phyloP scores from a whole-genome alignment of 2,329 filamentous ascomycete genomes.

The Aspergillus viridinutans region DNA sequence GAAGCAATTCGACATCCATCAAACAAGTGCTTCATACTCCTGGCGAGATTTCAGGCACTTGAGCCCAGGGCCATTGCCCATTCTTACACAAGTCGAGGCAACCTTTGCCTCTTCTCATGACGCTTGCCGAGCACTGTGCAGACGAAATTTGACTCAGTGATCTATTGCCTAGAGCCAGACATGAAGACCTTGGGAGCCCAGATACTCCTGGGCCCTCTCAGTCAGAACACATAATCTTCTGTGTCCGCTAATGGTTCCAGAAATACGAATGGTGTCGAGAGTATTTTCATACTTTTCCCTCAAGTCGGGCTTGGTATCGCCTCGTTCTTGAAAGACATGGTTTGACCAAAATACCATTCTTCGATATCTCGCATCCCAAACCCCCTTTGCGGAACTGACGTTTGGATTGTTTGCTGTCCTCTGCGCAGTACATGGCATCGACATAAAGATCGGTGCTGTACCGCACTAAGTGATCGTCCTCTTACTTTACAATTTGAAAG shows the following conservation, averaged over 20 bases:
- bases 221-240: conserved; percentile 15
- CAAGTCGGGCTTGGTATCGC: conserved; percentile 7
- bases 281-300: conserved; percentile 15
- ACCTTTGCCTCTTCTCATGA: conserved; percentile 5
- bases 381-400: conserved; percentile 2
- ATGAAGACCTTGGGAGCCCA: conserved; percentile 16
- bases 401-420: conserved; percentile 9
- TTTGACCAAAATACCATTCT: conserved; percentile 16
- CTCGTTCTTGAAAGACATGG: conserved; percentile 3
- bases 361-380: no score
- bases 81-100: neutral
- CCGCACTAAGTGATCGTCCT: no score
- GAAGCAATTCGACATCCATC: conserved; percentile 13
- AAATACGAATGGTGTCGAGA: conserved; percentile 17
- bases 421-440: conserved; percentile 11
- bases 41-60: neutral
- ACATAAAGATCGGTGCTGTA: conserved; percentile 17
- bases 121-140: conserved; percentile 16
- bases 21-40: neutral
- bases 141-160: conserved; percentile 9
- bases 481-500: conserved; percentile 15
- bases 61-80: no score
- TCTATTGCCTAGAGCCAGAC: no score
- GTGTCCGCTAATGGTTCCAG: conserved; percentile 7
- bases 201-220: conserved; percentile 15